A percentile compares a stretch with the other conserved stretches of the same genome.
Evolutionary conservation across 2,329 filamentous ascomycete species (phyloP).

Genomic region (Thermochaetoides dissita): DNA sequence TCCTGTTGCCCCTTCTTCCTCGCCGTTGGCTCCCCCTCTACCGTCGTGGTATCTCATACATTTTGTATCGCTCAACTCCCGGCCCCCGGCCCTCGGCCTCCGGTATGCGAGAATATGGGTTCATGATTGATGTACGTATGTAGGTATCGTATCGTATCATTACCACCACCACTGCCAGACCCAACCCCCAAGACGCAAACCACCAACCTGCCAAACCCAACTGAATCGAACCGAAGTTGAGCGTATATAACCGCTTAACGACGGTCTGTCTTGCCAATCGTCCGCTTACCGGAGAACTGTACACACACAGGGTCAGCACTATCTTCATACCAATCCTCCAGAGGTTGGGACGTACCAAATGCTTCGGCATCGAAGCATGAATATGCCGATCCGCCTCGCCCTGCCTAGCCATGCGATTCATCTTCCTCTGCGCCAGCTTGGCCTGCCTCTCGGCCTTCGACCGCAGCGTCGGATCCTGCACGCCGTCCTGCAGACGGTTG

Average conservation of each 20-base stretch:
- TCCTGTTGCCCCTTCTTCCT: no score
- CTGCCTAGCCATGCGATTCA: conserved; percentile 95
- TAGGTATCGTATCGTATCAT: no score
- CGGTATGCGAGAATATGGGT: no score
- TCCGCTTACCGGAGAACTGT: conserved; percentile 78
- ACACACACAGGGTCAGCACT: conserved; percentile 5
- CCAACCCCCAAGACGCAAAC: no score
- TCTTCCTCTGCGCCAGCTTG: conserved; percentile 92
- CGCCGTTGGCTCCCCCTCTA: no score
- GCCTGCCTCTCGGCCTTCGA: conserved; percentile 72
- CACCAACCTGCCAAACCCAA: neutral
- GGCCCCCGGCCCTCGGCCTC: no score
- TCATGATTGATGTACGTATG: no score
- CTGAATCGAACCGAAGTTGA: no score
- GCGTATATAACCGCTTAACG: conserved; percentile 28
- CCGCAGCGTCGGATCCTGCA: conserved; percentile 51
- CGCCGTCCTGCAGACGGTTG: conserved; percentile 65
- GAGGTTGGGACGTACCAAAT: conserved; percentile 54
- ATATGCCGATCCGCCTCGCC: conserved; percentile 92
- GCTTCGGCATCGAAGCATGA: conserved; percentile 68
- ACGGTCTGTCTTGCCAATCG: conserved; percentile 75
- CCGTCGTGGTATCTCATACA: no score
- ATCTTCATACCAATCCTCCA: conserved; percentile 15
- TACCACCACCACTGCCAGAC: no score
- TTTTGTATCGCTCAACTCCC: no score